Base-by-base conservation (phyloP, 106 monocot species). In the Xerophyta viscosa region DNA sequence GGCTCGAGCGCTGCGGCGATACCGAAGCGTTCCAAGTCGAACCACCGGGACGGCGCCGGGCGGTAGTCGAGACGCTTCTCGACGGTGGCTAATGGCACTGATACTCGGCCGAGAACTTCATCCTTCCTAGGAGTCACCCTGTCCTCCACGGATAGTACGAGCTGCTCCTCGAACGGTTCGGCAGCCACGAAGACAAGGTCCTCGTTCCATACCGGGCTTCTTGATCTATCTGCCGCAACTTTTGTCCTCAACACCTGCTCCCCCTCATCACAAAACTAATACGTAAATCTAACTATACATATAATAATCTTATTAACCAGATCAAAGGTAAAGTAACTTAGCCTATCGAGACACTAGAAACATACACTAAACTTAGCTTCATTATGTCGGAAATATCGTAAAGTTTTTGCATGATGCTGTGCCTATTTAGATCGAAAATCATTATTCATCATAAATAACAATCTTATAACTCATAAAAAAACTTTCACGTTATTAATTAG, bases 11-110 rank as follows among this genome's bases (percentile, higher is more conserved):
- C 47, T 9, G 47, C 66, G 6, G 39, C 39, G 1, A 75, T 53
- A 0, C 75, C 84, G 29, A 75, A 84, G 25, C 61, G 54, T 42
- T 79, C 75, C 18, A 79, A 33, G 62, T 79, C 75, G 67, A 79
- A 84, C 79, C 84, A 75, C 17, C 64, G 63, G n/a, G 84, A 75
- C 8, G 79, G 71, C 15, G 79, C 75, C 24, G 79, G 79, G 12
- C 72, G 63, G 72, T 79, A 79, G 55, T 84, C 84, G 0, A 84
- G 68, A 28, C 84, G 45, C 54, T 84, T 84, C 43, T 84, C 84
- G 37, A 79, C 66, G 28, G 64, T 3, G 0, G 71, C 61, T 29
- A 79, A 52, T 3, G 84, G 84, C 18, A 84, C 56, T 2, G 56
- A 50, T 18, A 75, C 52, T 29, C 68, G 71, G 41, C 84, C 75